Evolutionary conservation across 768 basidiomycete species (phyloP), one percentile per base, ranked within the genome.

Genomic region (Lactifluus echinatus): DNA sequence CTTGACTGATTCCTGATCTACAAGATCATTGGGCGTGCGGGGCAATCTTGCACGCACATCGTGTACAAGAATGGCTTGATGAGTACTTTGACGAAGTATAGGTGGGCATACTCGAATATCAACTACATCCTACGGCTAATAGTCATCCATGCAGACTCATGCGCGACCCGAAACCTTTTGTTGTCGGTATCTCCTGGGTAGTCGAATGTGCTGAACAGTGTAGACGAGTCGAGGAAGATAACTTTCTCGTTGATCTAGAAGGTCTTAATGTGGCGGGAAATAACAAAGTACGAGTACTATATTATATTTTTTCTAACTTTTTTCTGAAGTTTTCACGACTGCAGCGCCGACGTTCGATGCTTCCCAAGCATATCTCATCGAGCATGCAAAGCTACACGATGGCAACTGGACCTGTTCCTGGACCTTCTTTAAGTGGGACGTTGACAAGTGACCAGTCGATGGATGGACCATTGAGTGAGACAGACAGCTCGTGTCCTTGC

Each of bases 111-210:
- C 7, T 17, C 15, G n/a, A 19, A n/a, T 8, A 7, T 29, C n/a
- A 17, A 7, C 17, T n/a, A 12, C 10, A 8, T 21, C 10, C 19
- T 50, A 52, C 11, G 26, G 15, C 40, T 49, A 15, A 55, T 8
- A 7, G 23, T 42, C 24, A 28, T 29, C 36, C 14, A 39, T 39
- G 10, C 33, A 88, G 87, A 51, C 66, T 82, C 47, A 71, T 89
- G 23, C 73, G 80, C 44, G 84, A 89, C 39, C 87, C 68, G 65
- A 78, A 84, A 65, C 92, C 92, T 0, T 62, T 73, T 24, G 83
- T 91, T 15, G 86, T 95, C 15, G 87, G 89, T 8, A 89, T 93
- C 63, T 85, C 82, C 17, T 93, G 92, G 92, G 87, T 94, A 4
- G 87, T 93, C 2, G 84, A 89, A 65, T 94, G 90, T 62, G 85